Evolutionary conservation across 345 rosid species (phyloP).

Genomic region (Reutealis trisperma): DNA sequence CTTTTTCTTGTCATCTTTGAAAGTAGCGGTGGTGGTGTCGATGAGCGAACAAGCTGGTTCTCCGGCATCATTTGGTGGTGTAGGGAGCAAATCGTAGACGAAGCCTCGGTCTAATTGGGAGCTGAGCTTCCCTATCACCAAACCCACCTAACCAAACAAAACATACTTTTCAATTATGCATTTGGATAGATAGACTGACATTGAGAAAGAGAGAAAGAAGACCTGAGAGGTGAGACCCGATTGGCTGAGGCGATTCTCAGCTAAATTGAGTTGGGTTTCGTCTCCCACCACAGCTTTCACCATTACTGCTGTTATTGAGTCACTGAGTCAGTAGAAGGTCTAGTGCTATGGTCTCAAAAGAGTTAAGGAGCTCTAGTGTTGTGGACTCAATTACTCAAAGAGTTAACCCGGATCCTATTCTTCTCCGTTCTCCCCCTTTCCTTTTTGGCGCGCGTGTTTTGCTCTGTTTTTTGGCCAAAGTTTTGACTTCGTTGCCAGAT

Average conservation of each 20-base stretch:
- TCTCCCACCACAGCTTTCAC: slow-evolving; percentile 89
- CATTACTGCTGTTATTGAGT: slow-evolving; percentile 35
- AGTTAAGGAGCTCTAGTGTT: too few relatives aligned
- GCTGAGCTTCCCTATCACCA: slow-evolving; percentile 88
- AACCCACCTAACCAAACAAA: slow-evolving; percentile 59
- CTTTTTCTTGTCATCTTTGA: slow-evolving; percentile 60
- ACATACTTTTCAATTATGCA: background rate
- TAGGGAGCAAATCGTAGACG: slow-evolving; percentile 76
- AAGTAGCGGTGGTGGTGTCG: slow-evolving; percentile 29
- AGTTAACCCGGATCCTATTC: too few relatives aligned
- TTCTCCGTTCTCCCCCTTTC: background rate
- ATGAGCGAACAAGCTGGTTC: slow-evolving; percentile 66
- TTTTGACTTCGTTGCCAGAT: too few relatives aligned
- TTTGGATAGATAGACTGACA: background rate
- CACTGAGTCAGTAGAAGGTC: background rate
- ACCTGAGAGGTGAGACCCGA: slow-evolving; percentile 77
- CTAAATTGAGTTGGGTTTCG: slow-evolving; percentile 59
- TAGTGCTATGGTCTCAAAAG: too few relatives aligned
- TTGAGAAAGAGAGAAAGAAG: background rate
- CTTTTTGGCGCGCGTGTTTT: background rate
- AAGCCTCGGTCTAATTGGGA: slow-evolving; percentile 74
- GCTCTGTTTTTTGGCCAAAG: background rate
- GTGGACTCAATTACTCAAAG: too few relatives aligned
- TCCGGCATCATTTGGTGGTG: slow-evolving; percentile 76
- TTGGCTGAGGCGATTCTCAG: slow-evolving; percentile 76